Percentiles rank a stretch among this genome's conserved stretches.
phyloP scores from a whole-genome alignment of 2,329 filamentous ascomycete genomes.

The Fusarium verrucosum region DNA sequence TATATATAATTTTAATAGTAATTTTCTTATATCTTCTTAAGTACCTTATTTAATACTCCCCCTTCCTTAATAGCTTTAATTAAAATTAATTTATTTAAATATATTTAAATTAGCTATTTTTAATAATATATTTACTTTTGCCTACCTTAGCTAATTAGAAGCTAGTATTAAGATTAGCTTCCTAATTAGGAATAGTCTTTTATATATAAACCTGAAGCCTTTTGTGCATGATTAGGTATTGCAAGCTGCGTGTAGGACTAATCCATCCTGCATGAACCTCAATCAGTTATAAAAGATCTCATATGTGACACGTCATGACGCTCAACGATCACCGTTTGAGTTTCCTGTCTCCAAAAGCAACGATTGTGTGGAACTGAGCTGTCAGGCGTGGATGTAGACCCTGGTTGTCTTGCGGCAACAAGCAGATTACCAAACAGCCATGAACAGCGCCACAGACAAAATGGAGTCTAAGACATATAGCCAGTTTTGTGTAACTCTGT shows the following conservation, averaged over 20 bases:
- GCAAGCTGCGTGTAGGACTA: neutral
- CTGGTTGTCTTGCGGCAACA: conserved; percentile 11
- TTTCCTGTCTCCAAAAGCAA: neutral
- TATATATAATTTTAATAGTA: no score
- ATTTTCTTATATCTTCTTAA: no score
- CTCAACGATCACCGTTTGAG: neutral
- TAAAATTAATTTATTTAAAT: no score
- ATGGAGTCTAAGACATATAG: neutral
- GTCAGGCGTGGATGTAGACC: conserved; percentile 7
- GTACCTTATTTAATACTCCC: no score
- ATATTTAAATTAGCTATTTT: no score
- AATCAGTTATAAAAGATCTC: conserved; percentile 5
- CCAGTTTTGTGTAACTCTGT: conserved; percentile 19
- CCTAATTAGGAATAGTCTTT: no score
- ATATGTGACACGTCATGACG: conserved; percentile 14
- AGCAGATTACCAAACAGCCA: neutral
- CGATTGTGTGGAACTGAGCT: conserved; percentile 22
- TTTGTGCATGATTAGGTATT: no score
- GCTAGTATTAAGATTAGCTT: no score
- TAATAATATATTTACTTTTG: no score
- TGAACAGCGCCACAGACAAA: conserved; percentile 5
- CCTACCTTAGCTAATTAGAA: no score
- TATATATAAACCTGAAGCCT: no score
- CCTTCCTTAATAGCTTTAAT: no score
- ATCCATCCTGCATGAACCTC: conserved; percentile 4